Base-by-base conservation (phyloP, 495 filamentous ascomycete genomes). In the Glutinoglossum americanum region DNA sequence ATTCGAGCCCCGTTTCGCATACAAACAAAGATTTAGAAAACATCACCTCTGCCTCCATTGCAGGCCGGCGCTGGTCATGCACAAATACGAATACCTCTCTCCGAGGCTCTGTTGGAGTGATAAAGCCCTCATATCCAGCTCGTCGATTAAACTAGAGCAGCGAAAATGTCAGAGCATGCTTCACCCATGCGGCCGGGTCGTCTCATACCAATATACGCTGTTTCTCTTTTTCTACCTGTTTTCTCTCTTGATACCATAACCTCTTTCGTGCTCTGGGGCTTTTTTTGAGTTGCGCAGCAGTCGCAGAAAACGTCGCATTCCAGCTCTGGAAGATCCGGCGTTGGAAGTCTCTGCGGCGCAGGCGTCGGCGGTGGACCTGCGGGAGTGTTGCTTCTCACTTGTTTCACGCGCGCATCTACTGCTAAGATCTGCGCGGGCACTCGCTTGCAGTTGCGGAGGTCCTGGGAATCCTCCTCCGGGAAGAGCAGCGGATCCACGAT, bases 221-320 rank as follows among this genome's bases (percentile, higher is more conserved):
- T 53, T 30, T 53, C 49, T 30, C 28, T 53, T 13, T 27, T 53
- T 53, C 49, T 53, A 9, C 49, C 26, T 8, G 13, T 30, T 19
- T 53, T 53, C 19, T 27, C 49, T 53, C 49, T 53, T 53, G 49
- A 53, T 53, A 53, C 28, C 49, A 27, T 53, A 25, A 53, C 19
- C 4, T 53, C 25, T 32, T 53, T 53, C 28, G 47, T 28, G 47
- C 15, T 11, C 23, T 51, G 21, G 13, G 37, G 1, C 15, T 19
- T 23, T 11, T n/a, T 39, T 39, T 39, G 5, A 53, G 15, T 30
- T 23, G 8, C 1, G 15, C 49, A 53, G 49, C 49, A 53, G 49
- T 32, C 28, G 49, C 49, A 53, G 17, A 53, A 53, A 7, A 53
- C 3, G 26, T 30, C 49, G 11, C 23, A 13, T 28, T 53, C 49